Percentiles rank a stretch among this genome's conserved stretches.
phyloP scores from a whole-genome alignment of 1,284 basidiomycete genomes.

The Trichosporon coremiiforme region DNA sequence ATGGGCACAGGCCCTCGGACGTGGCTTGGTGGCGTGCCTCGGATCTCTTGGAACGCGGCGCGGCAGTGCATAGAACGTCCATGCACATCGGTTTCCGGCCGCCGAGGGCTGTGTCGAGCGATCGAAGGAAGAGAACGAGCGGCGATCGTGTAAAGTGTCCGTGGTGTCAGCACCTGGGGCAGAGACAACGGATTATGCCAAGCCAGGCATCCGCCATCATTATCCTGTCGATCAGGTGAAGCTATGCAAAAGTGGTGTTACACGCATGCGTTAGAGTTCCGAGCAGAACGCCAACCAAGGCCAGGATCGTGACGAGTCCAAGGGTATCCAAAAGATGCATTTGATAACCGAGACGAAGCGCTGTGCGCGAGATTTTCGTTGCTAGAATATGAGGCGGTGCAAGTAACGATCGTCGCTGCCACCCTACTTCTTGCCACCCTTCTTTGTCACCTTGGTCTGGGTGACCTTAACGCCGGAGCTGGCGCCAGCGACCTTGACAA shows the following conservation, averaged over 20 bases:
- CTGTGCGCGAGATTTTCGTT: not conserved
- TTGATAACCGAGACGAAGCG: not conserved
- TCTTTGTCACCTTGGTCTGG: not conserved
- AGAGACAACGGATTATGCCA: too few relatives aligned
- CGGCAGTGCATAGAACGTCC: not conserved
- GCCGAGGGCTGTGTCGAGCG: too few relatives aligned
- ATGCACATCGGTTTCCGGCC: too few relatives aligned
- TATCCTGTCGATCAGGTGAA: too few relatives aligned
- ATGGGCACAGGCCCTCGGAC: not conserved
- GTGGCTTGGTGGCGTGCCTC: not conserved
- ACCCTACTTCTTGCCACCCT: constrained; percentile 13
- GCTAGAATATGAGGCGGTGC: not conserved
- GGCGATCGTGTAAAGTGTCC: too few relatives aligned
- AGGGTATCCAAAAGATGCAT: constrained; percentile 10
- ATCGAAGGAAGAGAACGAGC: too few relatives aligned
- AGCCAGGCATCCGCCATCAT: too few relatives aligned
- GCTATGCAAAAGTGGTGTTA: too few relatives aligned
- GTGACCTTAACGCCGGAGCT: constrained; percentile 15
- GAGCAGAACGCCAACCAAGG: too few relatives aligned
- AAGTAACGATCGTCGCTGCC: not conserved
- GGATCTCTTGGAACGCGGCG: not conserved
- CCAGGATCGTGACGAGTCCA: not conserved
- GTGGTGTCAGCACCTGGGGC: too few relatives aligned
- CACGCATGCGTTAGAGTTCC: too few relatives aligned
- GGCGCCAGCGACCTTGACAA: not conserved